These are phyloP conservation scores for Gillenia trifoliata DNA, from an alignment of 306 rosid genomes.

Conservation along the genomic window DNA sequence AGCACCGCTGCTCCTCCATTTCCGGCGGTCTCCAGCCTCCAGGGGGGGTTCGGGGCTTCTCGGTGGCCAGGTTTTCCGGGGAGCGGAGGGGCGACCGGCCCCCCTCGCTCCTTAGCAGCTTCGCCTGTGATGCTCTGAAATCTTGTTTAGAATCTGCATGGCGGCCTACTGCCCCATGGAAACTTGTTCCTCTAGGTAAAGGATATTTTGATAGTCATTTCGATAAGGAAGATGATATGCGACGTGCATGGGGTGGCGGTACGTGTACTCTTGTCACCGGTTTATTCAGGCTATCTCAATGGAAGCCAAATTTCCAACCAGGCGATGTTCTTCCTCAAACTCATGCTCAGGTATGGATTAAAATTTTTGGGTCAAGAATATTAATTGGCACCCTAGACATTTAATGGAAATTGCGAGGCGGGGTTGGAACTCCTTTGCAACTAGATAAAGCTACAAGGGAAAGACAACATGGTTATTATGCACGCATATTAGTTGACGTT, in stretches of 20 bases:
- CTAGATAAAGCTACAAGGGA: background rate
- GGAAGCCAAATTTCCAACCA: background rate
- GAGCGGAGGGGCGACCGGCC: too few species aligned
- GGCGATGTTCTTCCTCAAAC: background rate
- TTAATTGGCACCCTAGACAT: background rate
- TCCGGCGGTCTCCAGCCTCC: too few species aligned
- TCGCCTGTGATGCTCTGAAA: too few species aligned
- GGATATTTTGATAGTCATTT: background rate
- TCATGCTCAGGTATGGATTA: background rate
- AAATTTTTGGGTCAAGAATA: background rate
- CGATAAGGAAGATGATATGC: background rate
- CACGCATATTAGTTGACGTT: background rate
- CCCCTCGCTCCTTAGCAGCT: too few species aligned
- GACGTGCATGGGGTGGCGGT: background rate
- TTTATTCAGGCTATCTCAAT: background rate
- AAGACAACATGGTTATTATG: background rate
- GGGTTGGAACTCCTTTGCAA: background rate
- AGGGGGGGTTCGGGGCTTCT: too few species aligned
- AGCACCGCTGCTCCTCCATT: too few species aligned
- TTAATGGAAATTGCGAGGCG: background rate
- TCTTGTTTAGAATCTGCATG: background rate
- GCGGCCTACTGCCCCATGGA: background rate
- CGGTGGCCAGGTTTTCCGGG: too few species aligned
- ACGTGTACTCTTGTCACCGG: background rate
- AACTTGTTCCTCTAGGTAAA: background rate